phyloP scores from a whole-genome alignment of 2,329 filamentous ascomycete genomes.

The Tolypocladium tundrense region DNA sequence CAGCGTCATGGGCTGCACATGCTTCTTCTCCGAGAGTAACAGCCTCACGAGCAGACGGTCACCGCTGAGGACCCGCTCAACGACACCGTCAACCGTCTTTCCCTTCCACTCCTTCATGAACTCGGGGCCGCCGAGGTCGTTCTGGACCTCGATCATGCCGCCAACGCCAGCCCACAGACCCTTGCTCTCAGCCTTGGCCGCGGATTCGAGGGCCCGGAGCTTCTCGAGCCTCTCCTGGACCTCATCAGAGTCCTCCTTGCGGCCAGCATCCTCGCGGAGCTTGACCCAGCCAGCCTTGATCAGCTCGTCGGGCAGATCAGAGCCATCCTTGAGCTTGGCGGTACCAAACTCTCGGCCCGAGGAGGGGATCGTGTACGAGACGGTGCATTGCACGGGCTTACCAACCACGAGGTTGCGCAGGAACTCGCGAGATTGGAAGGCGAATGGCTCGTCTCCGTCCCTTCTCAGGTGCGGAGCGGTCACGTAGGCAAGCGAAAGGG shows the following conservation, averaged over 20 bases:
- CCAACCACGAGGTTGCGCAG: constrained; percentile 76
- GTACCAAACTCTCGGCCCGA: constrained; percentile 82
- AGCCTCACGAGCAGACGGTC: constrained; percentile 83
- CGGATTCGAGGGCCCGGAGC: constrained; percentile 65
- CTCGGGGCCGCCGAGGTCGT: constrained; percentile 69
- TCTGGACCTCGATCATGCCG: constrained; percentile 63
- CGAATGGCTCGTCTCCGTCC: constrained; percentile 85
- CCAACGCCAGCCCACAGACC: constrained; percentile 66
- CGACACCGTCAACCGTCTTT: constrained; percentile 70
- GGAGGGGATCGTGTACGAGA: constrained; percentile 80
- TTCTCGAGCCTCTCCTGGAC: constrained; percentile 62
- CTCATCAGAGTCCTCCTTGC: constrained; percentile 79
- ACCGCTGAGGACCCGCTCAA: constrained; percentile 85
- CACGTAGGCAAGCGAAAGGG: constrained; percentile 84
- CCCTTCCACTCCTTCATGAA: constrained; percentile 81
- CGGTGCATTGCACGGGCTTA: constrained; percentile 74
- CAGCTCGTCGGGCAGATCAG: constrained; percentile 67
- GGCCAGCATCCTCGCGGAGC: constrained; percentile 85
- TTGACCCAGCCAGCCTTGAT: constrained; percentile 88
- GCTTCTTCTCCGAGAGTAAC: constrained; percentile 69
- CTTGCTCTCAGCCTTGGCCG: constrained; percentile 68
- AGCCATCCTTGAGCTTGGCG: constrained; percentile 65
- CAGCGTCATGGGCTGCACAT: constrained; percentile 80
- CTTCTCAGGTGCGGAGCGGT: constrained; percentile 76
- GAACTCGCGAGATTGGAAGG: constrained; percentile 91